Percentiles rank a stretch among this genome's conserved stretches.
Evolutionary conservation across 225 moss, liverwort and hornwort genomes (phyloP).

Genomic region (Pleurozium schreberi): DNA sequence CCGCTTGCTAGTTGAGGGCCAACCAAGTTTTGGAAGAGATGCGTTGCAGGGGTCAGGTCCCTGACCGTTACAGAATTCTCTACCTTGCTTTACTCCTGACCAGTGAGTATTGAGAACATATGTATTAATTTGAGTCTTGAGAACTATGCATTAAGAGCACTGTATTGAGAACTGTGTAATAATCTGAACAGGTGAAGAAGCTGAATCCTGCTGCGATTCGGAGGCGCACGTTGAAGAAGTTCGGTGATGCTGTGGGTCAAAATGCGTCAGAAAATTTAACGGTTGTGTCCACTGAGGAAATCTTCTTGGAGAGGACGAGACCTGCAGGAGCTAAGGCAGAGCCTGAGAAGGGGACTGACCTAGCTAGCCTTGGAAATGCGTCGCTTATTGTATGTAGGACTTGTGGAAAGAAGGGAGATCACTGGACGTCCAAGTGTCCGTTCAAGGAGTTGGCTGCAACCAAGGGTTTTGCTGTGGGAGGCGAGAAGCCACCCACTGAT

Average conservation of each 20-base stretch:
- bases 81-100: background rate
- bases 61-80: background rate
- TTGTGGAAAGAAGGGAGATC: slow-evolving; percentile 57
- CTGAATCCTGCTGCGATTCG: slow-evolving; percentile 40
- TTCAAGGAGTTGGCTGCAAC: slow-evolving; percentile 41
- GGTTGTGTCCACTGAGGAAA: slow-evolving; percentile 50
- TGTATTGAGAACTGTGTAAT: background rate
- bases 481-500: slow-evolving; percentile 36
- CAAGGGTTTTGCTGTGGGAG: slow-evolving; percentile 30
- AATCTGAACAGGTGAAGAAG: slow-evolving; percentile 28
- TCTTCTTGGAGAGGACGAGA: slow-evolving; percentile 47
- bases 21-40: background rate
- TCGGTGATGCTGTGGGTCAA: slow-evolving; percentile 47
- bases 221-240: slow-evolving; percentile 46
- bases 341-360: slow-evolving; percentile 44
- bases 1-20: background rate
- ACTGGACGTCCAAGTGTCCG: slow-evolving; percentile 59
- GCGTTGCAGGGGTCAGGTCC: background rate
- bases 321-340: slow-evolving; percentile 32
- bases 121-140: background rate
- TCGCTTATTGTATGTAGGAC: slow-evolving; percentile 51
- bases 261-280: slow-evolving; percentile 51
- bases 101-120: background rate
- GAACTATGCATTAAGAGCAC: background rate
- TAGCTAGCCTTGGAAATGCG: slow-evolving; percentile 40